Percentiles rank a stretch among this genome's conserved stretches.
Conservation (phyloP, 2,329 filamentous ascomycete genomes). For the Trichoderma polysporum region DNA sequence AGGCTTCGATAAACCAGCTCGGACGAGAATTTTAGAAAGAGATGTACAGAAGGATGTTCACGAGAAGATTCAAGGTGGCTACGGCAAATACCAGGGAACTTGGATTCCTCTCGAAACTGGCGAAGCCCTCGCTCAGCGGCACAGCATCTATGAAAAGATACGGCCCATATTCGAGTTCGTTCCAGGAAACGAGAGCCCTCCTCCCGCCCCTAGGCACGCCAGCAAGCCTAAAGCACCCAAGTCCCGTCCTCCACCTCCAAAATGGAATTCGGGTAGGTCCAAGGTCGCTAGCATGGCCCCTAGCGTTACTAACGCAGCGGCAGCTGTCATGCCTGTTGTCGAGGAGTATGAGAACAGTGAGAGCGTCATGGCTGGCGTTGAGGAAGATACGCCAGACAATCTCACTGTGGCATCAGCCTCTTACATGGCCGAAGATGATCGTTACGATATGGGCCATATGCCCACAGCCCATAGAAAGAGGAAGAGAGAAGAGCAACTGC, state of each 20-base stretch:
- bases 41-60: conserved; percentile 96
- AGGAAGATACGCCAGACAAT: conserved; percentile 81
- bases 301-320: conserved; percentile 26
- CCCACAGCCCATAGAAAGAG: conserved; percentile 68
- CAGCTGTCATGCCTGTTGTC: conserved; percentile 30
- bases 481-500: conserved; percentile 66
- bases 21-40: conserved; percentile 91
- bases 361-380: conserved; percentile 59
- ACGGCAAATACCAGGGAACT: conserved; percentile 98
- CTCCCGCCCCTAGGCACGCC: conserved; percentile 88
- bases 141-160: conserved; percentile 81
- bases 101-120: conserved; percentile 91
- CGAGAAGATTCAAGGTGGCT: conserved; percentile 97
- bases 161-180: conserved; percentile 86
- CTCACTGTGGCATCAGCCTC: conserved; percentile 80
- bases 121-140: conserved; percentile 78
- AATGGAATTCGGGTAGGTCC: conserved; percentile 44
- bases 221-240: conserved; percentile 80
- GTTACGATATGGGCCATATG: conserved; percentile 66
- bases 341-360: conserved; percentile 68
- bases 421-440: conserved; percentile 80
- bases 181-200: conserved; percentile 81
- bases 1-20: conserved; percentile 93
- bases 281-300: conserved; percentile 4
- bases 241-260: conserved; percentile 48